Evolutionary conservation across 1,139 yeast species (phyloP).

Genomic region (Pichia cactophila): DNA sequence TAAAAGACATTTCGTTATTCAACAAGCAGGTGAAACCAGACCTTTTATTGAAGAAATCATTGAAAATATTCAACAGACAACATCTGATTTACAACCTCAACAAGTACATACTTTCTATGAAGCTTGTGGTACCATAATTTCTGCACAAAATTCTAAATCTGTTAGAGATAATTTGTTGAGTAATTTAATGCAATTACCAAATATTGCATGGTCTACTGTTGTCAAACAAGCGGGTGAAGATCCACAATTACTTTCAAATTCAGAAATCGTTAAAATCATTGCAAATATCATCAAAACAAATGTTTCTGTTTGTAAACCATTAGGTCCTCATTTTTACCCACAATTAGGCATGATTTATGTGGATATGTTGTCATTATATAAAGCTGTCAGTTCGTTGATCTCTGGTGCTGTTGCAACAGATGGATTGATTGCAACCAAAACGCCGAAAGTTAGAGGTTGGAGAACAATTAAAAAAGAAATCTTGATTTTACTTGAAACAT

Average conservation of each 20-base stretch:
- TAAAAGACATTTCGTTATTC: slow-evolving; percentile 87
- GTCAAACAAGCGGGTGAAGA: slow-evolving; percentile 83
- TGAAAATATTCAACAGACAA: slow-evolving; percentile 70
- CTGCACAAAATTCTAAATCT: slow-evolving; percentile 65
- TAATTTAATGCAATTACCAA: slow-evolving; percentile 85
- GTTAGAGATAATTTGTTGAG: slow-evolving; percentile 65
- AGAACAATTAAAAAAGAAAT: slow-evolving; percentile 96
- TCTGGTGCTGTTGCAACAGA: slow-evolving; percentile 72
- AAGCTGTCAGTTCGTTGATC: slow-evolving; percentile 85
- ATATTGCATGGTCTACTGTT: slow-evolving; percentile 89
- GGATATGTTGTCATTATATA: slow-evolving; percentile 84
- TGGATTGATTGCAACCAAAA: slow-evolving; percentile 84
- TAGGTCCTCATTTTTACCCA: slow-evolving; percentile 87
- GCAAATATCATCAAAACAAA: slow-evolving; percentile 93
- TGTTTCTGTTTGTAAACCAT: slow-evolving; percentile 85
- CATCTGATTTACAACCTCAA: slow-evolving; percentile 91
- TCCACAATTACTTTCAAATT: slow-evolving; percentile 72
- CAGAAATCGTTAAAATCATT: slow-evolving; percentile 86
- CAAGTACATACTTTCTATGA: slow-evolving; percentile 97
- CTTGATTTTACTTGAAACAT: slow-evolving; percentile 81
- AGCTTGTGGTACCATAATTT: slow-evolving; percentile 91
- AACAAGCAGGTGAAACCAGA: slow-evolving; percentile 79
- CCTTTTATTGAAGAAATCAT: slow-evolving; percentile 92
- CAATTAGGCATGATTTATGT: slow-evolving; percentile 83
- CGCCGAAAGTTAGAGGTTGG: slow-evolving; percentile 91